A percentile compares a stretch with the other conserved stretches of the same genome.
Evolutionary conservation across 768 basidiomycete species (phyloP).

Genomic region (Grammothele lineata): DNA sequence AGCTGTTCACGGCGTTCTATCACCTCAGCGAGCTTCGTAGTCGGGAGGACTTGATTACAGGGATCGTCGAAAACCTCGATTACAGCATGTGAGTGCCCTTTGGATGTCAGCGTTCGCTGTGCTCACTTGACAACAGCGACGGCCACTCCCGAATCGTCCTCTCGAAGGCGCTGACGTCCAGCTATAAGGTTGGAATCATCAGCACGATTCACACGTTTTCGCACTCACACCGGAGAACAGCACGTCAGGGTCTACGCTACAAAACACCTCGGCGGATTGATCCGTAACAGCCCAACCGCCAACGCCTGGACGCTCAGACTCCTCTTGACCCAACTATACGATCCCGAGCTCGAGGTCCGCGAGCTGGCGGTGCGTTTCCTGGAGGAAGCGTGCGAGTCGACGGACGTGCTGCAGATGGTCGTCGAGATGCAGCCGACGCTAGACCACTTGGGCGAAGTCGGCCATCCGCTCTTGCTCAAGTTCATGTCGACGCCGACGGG

Average conservation of each 20-base stretch:
- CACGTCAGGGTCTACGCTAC: constrained; percentile 89
- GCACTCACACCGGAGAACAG: constrained; percentile 32
- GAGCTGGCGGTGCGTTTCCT: constrained; percentile 86
- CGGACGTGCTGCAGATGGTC: constrained; percentile 80
- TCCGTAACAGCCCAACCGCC: constrained; percentile 58
- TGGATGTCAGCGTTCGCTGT: background rate
- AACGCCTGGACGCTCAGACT: constrained; percentile 88
- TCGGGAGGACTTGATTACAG: constrained; percentile 88
- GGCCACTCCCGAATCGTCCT: constrained; percentile 92
- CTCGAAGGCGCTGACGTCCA: constrained; percentile 92
- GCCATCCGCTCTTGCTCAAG: constrained; percentile 85
- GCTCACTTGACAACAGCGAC: constrained; percentile 50
- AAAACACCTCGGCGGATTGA: constrained; percentile 76
- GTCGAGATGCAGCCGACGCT: constrained; percentile 94
- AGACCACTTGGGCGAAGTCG: constrained; percentile 92
- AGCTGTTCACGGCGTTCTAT: constrained; percentile 94
- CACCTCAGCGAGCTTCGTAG: constrained; percentile 88
- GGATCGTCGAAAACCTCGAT: constrained; percentile 87
- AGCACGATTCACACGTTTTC: background rate
- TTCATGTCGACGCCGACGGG: constrained; percentile 94
- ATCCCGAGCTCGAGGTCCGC: constrained; percentile 85
- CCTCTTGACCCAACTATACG: constrained; percentile 93
- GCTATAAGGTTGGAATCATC: constrained; percentile 60
- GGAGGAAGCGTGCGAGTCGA: constrained; percentile 84
- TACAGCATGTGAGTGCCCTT: constrained; percentile 68